Conservation (phyloP, 192 early-diverging fungal species). For the Linnemannia exigua region DNA sequence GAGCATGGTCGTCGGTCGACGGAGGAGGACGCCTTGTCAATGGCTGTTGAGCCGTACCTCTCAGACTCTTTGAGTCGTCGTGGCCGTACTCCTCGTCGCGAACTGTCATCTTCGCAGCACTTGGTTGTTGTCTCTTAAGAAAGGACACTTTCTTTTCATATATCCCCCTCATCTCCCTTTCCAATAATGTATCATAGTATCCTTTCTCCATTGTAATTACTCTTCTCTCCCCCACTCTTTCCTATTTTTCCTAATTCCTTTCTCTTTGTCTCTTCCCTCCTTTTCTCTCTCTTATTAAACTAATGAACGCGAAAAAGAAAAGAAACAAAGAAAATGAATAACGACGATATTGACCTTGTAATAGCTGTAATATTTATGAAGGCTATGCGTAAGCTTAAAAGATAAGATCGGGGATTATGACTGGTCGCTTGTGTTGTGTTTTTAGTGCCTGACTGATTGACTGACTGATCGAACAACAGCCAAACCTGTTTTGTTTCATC, state of each 20-base stretch:
- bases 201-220: background rate
- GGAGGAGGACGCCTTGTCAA: conserved; percentile 52
- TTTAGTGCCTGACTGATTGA: background rate
- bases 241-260: background rate
- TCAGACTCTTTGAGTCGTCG: conserved; percentile 55
- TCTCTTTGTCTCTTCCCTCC: no score
- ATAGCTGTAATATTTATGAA: background rate
- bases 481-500: conserved; percentile 7
- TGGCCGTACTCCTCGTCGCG: conserved; percentile 23
- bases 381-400: background rate
- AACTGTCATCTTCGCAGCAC: conserved; percentile 26
- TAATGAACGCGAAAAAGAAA: background rate
- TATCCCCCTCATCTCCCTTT: background rate
- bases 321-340: background rate
- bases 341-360: no score
- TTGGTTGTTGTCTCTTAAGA: conserved; percentile 26
- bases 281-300: conserved; percentile 8
- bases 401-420: background rate
- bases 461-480: background rate
- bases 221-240: no score
- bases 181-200: conserved; percentile 25
- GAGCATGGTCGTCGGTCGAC: conserved; percentile 51
- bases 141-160: background rate
- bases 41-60: conserved; percentile 51
- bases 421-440: background rate